Base-by-base conservation (phyloP, 208 protist genomes). In the Wallacemonas sp. region DNA sequence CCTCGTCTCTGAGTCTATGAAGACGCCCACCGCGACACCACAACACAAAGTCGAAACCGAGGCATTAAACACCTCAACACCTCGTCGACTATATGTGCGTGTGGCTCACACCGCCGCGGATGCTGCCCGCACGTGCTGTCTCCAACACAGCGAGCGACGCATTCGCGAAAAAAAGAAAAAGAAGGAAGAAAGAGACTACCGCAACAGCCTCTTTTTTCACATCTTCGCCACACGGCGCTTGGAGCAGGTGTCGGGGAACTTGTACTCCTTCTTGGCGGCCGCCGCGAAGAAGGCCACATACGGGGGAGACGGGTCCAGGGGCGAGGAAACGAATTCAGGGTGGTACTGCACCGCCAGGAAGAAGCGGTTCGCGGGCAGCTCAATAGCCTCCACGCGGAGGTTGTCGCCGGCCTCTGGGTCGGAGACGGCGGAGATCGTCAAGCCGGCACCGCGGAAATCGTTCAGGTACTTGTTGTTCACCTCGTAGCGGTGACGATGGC, bases 401-500 rank as follows among this genome's bases (percentile, higher is more conserved):
- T 98, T 88, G 65, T 88, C 95, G 32, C 97, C 93, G 30, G 91
- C 70, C 33, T 79, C 68, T 10, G 87, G 81, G 53, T 96, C 85
- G 45, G 94, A 85, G 38, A 91, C 78, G 38, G 68, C 95, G 22
- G 90, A 89, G 80, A 99, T 98, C 29, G 67, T 22, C 32, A 99
- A 44, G 9, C 98, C 98, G 0, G 78, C 71, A 2, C 50, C 58
- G 55, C 97, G 90, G 29, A 99, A 71, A 29, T 93, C 62, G 9
- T 87, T 57, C 0, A 99, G 77, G 63, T 94, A 97, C 22, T 91
- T 87, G 13, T 84, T 86, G 73, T 99, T 99, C 37, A 99, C 94
- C 79, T 99, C 98, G 68, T 98, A 99, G 63, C 98, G 84, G 83
- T 99, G 98, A 30, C 98, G 92, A 76, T 99, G 98, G 32, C 98